Evolutionary conservation across 257 asterid genomes (phyloP).

Genomic region (Jacaranda copaia): DNA sequence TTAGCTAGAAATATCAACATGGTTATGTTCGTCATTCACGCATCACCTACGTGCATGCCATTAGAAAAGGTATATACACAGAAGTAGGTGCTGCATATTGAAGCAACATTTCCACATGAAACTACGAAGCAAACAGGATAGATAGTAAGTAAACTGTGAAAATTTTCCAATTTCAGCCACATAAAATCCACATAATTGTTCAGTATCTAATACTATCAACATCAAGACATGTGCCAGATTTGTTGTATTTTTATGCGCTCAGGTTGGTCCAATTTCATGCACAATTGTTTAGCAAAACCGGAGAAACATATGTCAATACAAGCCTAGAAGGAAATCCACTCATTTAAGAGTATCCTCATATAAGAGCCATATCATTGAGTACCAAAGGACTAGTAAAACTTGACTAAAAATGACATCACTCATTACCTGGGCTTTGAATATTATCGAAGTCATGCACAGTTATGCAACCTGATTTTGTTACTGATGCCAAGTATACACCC

Average conservation of each 20-base stretch:
- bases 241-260: background rate
- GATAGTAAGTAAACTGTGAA: too few relatives aligned
- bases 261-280: constrained; percentile 11
- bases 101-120: too few relatives aligned
- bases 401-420: constrained; percentile 19
- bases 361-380: constrained; percentile 8
- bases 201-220: too few relatives aligned
- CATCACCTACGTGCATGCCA: too few relatives aligned
- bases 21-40: too few relatives aligned
- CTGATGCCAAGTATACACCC: constrained; percentile 96
- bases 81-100: too few relatives aligned
- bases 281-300: background rate
- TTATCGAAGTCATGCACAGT: constrained; percentile 89
- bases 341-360: background rate
- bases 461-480: constrained; percentile 84
- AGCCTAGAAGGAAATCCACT: background rate
- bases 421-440: constrained; percentile 68
- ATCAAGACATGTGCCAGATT: too few relatives aligned
- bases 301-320: background rate
- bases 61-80: too few relatives aligned
- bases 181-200: too few relatives aligned
- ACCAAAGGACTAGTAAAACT: constrained; percentile 6
- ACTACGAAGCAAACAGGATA: too few relatives aligned
- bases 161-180: too few relatives aligned
- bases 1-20: too few relatives aligned